A percentile compares a stretch with the other conserved stretches of the same genome.
Conservation (phyloP, 2,329 filamentous ascomycete species). For the Fusarium sp. region DNA sequence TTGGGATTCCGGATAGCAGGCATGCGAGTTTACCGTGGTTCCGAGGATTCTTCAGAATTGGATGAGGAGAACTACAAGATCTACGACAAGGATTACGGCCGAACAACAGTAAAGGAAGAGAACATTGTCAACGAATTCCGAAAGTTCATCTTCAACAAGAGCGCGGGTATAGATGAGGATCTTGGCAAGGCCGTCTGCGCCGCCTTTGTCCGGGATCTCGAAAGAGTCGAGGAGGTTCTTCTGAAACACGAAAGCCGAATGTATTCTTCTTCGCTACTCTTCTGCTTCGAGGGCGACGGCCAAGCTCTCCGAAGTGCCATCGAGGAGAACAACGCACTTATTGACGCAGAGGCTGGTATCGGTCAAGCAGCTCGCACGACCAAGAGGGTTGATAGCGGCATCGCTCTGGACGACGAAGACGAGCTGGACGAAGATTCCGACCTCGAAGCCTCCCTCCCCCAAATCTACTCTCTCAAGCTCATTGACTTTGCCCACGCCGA, state of each 20-base stretch:
- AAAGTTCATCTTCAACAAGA: constrained; percentile 67
- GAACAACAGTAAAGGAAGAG: constrained; percentile 60
- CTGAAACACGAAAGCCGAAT: constrained; percentile 68
- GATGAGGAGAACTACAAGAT: constrained; percentile 67
- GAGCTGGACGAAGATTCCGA: constrained; percentile 63
- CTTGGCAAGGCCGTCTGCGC: constrained; percentile 66
- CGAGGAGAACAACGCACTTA: constrained; percentile 62
- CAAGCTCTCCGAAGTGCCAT: constrained; percentile 63
- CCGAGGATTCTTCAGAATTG: constrained; percentile 61
- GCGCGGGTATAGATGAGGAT: constrained; percentile 68
- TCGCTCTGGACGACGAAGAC: constrained; percentile 59
- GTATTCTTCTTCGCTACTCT: constrained; percentile 71
- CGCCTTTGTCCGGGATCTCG: constrained; percentile 65
- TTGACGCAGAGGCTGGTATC: constrained; percentile 63
- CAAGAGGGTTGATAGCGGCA: constrained; percentile 66
- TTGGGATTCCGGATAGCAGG: constrained; percentile 73
- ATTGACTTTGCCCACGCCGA: constrained; percentile 97
- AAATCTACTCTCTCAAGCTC: constrained; percentile 82
- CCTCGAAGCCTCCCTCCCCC: constrained; percentile 62
- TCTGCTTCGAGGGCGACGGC: constrained; percentile 73
- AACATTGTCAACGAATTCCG: constrained; percentile 67
- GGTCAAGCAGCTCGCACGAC: constrained; percentile 50
- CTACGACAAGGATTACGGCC: constrained; percentile 73
- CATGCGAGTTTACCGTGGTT: constrained; percentile 72
- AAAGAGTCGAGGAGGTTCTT: constrained; percentile 64